Conservation (phyloP, 2,329 filamentous ascomycete genomes). For the Coniochaeta sp. region DNA sequence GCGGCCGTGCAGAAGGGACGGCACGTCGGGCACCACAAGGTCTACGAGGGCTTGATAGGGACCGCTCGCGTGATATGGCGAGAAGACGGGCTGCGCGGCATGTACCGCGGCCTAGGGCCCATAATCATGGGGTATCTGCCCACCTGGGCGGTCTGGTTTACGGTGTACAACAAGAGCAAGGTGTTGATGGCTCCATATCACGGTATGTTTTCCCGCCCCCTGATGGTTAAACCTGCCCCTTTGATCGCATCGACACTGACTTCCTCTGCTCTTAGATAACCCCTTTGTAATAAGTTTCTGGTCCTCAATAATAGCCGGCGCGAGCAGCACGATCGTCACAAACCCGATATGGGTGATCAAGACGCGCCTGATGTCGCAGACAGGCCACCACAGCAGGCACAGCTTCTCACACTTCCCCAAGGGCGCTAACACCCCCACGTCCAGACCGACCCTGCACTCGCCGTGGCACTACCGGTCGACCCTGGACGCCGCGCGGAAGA, state of each 20-base stretch:
- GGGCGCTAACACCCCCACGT: conserved; percentile 44
- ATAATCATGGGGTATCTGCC: conserved; percentile 94
- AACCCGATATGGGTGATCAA: conserved; percentile 99
- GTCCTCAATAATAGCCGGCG: conserved; percentile 85
- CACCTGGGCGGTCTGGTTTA: conserved; percentile 98
- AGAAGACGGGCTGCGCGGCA: conserved; percentile 79
- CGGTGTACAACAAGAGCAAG: conserved; percentile 88
- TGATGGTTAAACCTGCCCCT: too few species aligned
- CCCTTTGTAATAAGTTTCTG: conserved; percentile 74
- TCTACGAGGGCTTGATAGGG: conserved; percentile 82
- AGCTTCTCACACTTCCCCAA: conserved; percentile 38
- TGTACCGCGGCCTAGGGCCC: conserved; percentile 89
- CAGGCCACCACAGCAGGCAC: conserved; percentile 34
- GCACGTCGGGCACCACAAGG: conserved; percentile 42
- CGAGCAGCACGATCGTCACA: conserved; percentile 85
- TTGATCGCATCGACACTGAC: too few species aligned
- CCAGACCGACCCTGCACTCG: conserved; percentile 48
- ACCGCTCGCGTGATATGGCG: conserved; percentile 80
- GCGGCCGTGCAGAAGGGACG: conserved; percentile 38
- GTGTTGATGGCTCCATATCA: conserved; percentile 60
- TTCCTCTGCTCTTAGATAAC: conserved; percentile 47
- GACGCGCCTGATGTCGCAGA: conserved; percentile 94
- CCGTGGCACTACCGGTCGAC: conserved; percentile 90
- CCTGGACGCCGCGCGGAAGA: conserved; percentile 85
- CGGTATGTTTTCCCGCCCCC: conserved; percentile 36